Evolutionary conservation across 345 rosid species (phyloP).

Genomic region (Populus davidiana): DNA sequence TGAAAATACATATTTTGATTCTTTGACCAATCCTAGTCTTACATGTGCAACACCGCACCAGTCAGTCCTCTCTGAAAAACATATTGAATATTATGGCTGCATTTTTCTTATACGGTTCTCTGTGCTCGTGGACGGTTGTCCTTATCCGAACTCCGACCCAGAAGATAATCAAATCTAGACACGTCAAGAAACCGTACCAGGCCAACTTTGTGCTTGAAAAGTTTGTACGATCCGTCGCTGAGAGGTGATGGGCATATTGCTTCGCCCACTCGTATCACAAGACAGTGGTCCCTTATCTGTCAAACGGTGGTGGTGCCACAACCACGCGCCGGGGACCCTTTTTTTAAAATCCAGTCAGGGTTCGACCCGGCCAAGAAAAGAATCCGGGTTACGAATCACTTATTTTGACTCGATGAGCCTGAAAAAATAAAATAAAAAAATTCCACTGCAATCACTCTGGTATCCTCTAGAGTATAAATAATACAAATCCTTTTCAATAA

Average conservation of each 20-base stretch:
- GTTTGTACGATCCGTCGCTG: background rate
- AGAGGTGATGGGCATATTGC: background rate
- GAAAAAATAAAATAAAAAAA: too few species aligned
- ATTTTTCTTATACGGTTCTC: background rate
- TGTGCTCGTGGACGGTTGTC: conserved; percentile 15
- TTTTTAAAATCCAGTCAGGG: too few species aligned
- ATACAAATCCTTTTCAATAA: too few species aligned
- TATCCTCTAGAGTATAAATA: too few species aligned
- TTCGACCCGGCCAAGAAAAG: too few species aligned
- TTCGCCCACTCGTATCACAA: background rate
- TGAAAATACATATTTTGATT: background rate
- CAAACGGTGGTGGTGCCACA: background rate
- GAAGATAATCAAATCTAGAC: too few species aligned
- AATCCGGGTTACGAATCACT: too few species aligned
- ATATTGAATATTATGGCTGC: too few species aligned
- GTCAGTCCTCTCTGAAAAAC: background rate
- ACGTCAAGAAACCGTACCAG: background rate
- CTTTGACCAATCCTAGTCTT: background rate
- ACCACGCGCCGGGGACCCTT: too few species aligned
- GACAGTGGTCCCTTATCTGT: background rate
- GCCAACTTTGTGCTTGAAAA: background rate
- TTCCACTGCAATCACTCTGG: too few species aligned
- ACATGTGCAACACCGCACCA: too few species aligned
- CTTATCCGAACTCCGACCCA: background rate
- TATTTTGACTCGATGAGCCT: too few species aligned